These are phyloP conservation scores for Ploettnerulaceae sp. DNA, from an alignment of 2,329 filamentous ascomycete species.

Conservation along the genomic window DNA sequence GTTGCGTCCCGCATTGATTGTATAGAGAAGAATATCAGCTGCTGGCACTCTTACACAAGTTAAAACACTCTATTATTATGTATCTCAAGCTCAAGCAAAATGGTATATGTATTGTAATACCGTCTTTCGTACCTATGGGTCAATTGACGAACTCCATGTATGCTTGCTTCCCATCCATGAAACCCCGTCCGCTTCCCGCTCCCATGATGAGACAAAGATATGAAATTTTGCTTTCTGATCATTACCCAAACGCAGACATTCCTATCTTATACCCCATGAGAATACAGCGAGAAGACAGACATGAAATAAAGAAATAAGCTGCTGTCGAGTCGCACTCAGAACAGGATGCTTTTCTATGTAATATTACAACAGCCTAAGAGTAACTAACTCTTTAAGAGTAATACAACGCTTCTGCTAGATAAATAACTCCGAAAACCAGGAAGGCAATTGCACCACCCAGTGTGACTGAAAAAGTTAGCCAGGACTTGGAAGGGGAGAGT, in stretches of 20 bases:
- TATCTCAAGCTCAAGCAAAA: neutral
- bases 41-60: too few species aligned
- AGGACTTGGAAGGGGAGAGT: conserved; percentile 7
- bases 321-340: neutral
- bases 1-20: too few species aligned
- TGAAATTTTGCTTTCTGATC: neutral
- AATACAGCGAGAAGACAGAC: neutral
- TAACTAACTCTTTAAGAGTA: conserved; percentile 35
- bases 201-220: neutral
- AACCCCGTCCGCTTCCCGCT: neutral
- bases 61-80: neutral
- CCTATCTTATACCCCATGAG: conserved; percentile 1
- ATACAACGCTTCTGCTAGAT: conserved; percentile 74
- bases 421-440: conserved; percentile 86
- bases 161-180: neutral
- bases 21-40: too few species aligned
- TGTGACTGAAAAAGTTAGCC: conserved; percentile 60
- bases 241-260: conserved; percentile 4
- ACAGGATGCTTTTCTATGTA: conserved; percentile 12
- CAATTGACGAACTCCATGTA: neutral
- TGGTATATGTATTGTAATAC: neutral
- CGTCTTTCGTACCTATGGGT: too few species aligned
- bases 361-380: conserved; percentile 13
- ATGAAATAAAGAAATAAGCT: neutral
- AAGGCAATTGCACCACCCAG: conserved; percentile 88